Percentiles rank a stretch among this genome's conserved stretches.
phyloP scores from a whole-genome alignment of 1,284 basidiomycete genomes.

The Cutaneotrichosporon arboriforme region DNA sequence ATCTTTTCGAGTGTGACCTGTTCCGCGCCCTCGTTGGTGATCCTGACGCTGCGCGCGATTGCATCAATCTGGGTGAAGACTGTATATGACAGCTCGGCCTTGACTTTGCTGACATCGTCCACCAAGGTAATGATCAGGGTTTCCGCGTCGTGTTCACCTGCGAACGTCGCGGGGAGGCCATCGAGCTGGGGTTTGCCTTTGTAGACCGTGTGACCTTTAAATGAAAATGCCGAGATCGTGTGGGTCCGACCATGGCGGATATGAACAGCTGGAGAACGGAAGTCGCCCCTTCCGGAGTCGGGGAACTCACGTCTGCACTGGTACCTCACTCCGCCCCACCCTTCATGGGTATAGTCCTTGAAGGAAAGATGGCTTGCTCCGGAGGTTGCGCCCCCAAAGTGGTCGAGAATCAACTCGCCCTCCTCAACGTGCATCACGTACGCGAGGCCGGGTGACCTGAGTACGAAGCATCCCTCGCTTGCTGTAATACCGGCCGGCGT shows the following conservation, averaged over 20 bases:
- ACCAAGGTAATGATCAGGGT: not conserved
- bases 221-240: conserved; percentile 21
- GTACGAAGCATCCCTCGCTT: too few species aligned
- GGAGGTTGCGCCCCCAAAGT: conserved; percentile 15
- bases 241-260: conserved; percentile 13
- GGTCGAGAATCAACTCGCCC: conserved; percentile 25
- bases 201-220: conserved; percentile 13
- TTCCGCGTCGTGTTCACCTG: not conserved
- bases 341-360: not conserved
- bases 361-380: not conserved
- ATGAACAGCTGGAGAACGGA: conserved; percentile 26
- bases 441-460: not conserved
- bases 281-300: conserved; percentile 30
- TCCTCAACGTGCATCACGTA: conserved; percentile 9
- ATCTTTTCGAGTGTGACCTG: conserved; percentile 18
- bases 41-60: conserved; percentile 14
- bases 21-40: conserved; percentile 18
- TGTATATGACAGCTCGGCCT: conserved; percentile 20
- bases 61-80: conserved; percentile 20
- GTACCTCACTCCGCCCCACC: not conserved
- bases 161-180: conserved; percentile 28
- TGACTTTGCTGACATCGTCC: conserved; percentile 15
- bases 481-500: too few species aligned
- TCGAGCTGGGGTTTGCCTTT: conserved; percentile 20
- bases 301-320: conserved; percentile 23